Percentiles rank a stretch among this genome's conserved stretches.
phyloP scores from a whole-genome alignment of 225 moss, liverwort and hornwort genomes.

The Marchantia polymorpha region DNA sequence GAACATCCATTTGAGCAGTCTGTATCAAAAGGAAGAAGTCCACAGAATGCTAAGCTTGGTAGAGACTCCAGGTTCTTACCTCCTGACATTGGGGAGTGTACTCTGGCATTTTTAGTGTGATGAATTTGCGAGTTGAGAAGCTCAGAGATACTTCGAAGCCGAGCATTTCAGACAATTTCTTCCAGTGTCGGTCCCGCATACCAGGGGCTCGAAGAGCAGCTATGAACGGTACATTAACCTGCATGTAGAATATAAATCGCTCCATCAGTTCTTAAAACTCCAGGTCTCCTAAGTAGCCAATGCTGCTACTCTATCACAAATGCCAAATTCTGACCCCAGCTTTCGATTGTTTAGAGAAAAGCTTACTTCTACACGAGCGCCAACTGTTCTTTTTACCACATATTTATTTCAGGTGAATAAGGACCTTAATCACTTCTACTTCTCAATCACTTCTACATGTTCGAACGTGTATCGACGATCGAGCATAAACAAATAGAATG shows the following conservation, averaged over 20 bases:
- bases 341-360: too few species aligned
- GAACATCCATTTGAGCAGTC: background rate
- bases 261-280: background rate
- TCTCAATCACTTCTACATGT: too few species aligned
- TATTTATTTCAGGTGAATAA: too few species aligned
- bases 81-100: constrained; percentile 57
- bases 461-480: too few species aligned
- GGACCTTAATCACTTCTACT: too few species aligned
- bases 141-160: constrained; percentile 51
- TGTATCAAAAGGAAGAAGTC: too few species aligned
- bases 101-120: constrained; percentile 39
- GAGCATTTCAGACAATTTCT: constrained; percentile 43
- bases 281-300: too few species aligned
- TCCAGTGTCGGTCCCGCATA: constrained; percentile 73
- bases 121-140: constrained; percentile 44
- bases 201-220: constrained; percentile 57
- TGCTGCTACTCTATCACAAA: too few species aligned
- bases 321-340: too few species aligned
- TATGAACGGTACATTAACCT: constrained; percentile 63
- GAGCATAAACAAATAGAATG: too few species aligned
- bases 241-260: background rate
- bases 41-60: background rate
- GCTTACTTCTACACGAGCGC: too few species aligned
- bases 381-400: too few species aligned
- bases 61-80: constrained; percentile 17